Conservation (phyloP, 2,329 filamentous ascomycete genomes). For the Mycosphaerelloides madeirae region DNA sequence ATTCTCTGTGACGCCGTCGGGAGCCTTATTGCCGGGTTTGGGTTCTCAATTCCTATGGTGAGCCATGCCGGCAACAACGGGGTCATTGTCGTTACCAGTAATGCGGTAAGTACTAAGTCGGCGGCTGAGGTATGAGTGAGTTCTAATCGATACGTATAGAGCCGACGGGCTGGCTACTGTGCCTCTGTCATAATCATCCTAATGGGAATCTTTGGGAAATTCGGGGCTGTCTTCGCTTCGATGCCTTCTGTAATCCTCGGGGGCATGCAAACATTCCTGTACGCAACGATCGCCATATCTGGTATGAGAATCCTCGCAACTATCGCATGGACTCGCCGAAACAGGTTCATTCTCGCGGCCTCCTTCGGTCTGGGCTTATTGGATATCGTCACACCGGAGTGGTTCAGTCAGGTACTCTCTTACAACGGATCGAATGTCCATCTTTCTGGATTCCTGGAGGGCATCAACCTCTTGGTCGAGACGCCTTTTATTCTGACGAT, state of each 20-base stretch:
- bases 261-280: constrained; percentile 67
- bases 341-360: constrained; percentile 63
- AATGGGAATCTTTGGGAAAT: constrained; percentile 19
- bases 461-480: constrained; percentile 18
- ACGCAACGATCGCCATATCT: constrained; percentile 67
- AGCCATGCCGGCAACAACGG: constrained; percentile 19
- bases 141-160: constrained; percentile 7
- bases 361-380: constrained; percentile 17
- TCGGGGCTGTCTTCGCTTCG: constrained; percentile 16
- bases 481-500: constrained; percentile 20
- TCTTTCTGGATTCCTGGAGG: constrained; percentile 17
- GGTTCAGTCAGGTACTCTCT: constrained; percentile 16
- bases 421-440: constrained; percentile 14
- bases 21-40: constrained; percentile 13
- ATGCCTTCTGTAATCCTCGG: constrained; percentile 30
- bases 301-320: constrained; percentile 69
- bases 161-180: constrained; percentile 17
- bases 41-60: constrained; percentile 19
- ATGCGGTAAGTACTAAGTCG: constrained; percentile 13
- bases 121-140: neutral
- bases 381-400: constrained; percentile 16
- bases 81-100: constrained; percentile 19
- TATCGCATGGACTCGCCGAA: constrained; percentile 67
- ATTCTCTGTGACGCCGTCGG: constrained; percentile 18
- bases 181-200: constrained; percentile 14